These are phyloP conservation scores for Phoenix roebelenii DNA, from an alignment of 176 grass and related monocot genomes.

Conservation along the genomic window DNA sequence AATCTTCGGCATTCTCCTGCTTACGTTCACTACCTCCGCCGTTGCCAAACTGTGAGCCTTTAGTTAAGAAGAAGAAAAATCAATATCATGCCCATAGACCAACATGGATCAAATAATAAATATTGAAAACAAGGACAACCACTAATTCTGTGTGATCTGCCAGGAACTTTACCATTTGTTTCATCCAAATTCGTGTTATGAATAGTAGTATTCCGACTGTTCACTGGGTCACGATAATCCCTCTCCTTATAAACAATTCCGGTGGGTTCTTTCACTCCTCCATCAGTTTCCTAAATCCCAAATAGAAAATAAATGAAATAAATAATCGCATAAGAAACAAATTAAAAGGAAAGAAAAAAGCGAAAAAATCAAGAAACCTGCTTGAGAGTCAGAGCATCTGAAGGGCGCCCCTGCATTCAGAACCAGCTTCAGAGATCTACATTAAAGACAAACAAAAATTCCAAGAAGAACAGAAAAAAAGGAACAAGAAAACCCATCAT, in stretches of 20 bases:
- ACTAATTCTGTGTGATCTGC: neutral
- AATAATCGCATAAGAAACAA: no score
- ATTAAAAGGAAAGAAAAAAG: no score
- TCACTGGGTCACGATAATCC: neutral
- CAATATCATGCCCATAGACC: neutral
- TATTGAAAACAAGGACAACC: neutral
- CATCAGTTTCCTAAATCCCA: constrained; percentile 8
- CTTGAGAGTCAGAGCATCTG: no score
- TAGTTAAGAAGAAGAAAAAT: neutral
- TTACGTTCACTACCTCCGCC: neutral
- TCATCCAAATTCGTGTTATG: neutral
- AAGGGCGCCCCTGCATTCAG: no score
- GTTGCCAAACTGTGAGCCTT: neutral
- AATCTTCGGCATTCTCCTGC: neutral
- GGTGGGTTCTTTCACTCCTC: neutral
- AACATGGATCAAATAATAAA: neutral
- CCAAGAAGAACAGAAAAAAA: no score
- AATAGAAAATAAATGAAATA: neutral
- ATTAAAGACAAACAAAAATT: no score
- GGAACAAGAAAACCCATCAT: no score
- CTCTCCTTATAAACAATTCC: constrained; percentile 16
- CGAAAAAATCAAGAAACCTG: no score
- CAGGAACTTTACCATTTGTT: neutral
- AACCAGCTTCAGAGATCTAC: no score
- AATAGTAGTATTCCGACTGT: neutral